A percentile compares a stretch with the other conserved stretches of the same genome.
phyloP scores from a whole-genome alignment of 2,329 filamentous ascomycete genomes.

The Aspergillus costaricaensis region DNA sequence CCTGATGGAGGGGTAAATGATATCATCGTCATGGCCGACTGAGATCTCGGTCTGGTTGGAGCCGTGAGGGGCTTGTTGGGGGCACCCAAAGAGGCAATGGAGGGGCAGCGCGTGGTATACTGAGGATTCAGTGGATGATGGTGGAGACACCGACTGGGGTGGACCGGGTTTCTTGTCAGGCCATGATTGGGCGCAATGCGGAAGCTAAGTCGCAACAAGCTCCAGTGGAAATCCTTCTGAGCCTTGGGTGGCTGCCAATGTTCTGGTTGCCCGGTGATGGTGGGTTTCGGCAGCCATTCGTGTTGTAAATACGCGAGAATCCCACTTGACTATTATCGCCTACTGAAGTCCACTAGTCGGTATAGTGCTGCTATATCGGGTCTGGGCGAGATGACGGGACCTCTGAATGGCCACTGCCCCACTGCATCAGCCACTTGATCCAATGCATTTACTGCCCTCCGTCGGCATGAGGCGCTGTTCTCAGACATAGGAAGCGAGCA shows the following conservation, averaged over 20 bases:
- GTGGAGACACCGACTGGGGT: no score
- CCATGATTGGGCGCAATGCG: background rate
- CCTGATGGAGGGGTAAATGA: slow-evolving; percentile 1
- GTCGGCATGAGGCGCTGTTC: background rate
- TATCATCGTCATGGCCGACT: background rate
- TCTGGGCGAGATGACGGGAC: no score
- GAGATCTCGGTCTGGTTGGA: background rate
- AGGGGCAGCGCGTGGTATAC: background rate
- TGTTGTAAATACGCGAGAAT: background rate
- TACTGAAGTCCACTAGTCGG: background rate
- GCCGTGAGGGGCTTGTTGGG: background rate
- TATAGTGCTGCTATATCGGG: no score
- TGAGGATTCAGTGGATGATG: no score
- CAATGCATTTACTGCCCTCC: no score
- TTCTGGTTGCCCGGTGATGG: background rate
- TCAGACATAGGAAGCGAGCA: background rate
- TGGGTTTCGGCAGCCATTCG: background rate
- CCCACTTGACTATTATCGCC: background rate
- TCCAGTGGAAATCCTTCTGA: background rate
- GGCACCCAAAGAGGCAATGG: background rate
- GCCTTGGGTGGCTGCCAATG: background rate
- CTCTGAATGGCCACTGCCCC: background rate
- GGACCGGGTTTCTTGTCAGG: background rate
- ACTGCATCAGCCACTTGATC: background rate
- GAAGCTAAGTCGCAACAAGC: slow-evolving; percentile 1